Conservation (phyloP, 139 green algal species). For the Chlorella vulgaris region DNA sequence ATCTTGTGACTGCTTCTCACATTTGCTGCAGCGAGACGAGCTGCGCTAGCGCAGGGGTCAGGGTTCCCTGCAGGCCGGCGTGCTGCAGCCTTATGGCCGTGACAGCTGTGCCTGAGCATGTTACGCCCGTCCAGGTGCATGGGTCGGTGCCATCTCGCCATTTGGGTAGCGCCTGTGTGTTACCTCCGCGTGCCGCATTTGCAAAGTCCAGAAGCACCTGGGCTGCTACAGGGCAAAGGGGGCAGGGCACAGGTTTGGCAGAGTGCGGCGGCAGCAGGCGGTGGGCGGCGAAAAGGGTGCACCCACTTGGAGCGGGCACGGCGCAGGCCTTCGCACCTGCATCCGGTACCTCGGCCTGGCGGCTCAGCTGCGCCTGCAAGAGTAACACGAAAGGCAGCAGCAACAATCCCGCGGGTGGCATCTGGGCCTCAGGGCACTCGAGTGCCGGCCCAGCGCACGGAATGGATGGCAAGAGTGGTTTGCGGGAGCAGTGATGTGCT, state of each 20-base stretch:
- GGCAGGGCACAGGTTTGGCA: background rate
- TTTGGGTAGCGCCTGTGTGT: background rate
- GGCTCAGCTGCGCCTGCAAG: background rate
- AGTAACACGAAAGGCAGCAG: background rate
- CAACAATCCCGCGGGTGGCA: no score
- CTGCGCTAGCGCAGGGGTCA: slow-evolving; percentile 6
- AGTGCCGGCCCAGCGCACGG: no score
- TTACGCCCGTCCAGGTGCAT: slow-evolving; percentile 34
- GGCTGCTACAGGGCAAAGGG: background rate
- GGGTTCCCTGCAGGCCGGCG: background rate
- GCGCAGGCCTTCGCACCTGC: no score
- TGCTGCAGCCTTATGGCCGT: background rate
- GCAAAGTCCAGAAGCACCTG: slow-evolving; percentile 1
- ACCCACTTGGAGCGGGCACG: no score
- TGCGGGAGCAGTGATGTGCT: no score
- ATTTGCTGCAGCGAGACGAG: slow-evolving; percentile 41
- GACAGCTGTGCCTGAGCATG: background rate
- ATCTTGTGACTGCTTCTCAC: background rate
- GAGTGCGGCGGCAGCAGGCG: background rate
- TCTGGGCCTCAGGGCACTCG: no score
- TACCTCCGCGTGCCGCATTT: background rate
- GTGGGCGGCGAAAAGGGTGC: background rate
- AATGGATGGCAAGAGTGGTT: no score
- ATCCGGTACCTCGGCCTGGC: background rate
- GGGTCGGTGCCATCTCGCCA: slow-evolving; percentile 7